A percentile compares a stretch with the other conserved stretches of the same genome.
Conservation (phyloP, 2,329 filamentous ascomycete species). For the Pseudocercospora fuligena region DNA sequence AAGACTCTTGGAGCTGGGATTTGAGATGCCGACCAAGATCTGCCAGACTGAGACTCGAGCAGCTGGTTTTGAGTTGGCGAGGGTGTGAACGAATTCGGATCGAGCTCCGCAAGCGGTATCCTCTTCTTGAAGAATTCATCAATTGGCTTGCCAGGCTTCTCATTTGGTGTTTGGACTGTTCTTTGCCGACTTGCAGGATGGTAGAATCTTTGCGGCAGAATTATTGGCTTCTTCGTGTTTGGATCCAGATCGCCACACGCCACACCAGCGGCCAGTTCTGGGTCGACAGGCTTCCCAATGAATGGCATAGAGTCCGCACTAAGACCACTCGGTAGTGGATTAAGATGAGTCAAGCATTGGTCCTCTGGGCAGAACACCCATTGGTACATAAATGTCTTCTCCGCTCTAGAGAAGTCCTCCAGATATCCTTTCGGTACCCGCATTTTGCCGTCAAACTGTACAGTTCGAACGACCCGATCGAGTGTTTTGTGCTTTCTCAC, state of each 20-base stretch:
- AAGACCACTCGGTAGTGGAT: conserved; percentile 65
- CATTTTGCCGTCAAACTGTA: conserved; percentile 88
- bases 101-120: conserved; percentile 68
- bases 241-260: conserved; percentile 85
- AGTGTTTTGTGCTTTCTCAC: conserved; percentile 88
- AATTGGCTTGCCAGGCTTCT: conserved; percentile 66
- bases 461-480: conserved; percentile 78
- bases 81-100: conserved; percentile 69
- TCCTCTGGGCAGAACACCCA: conserved; percentile 85
- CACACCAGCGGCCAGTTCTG: conserved; percentile 72
- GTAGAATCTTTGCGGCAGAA: conserved; percentile 43
- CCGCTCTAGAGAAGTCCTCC: conserved; percentile 80
- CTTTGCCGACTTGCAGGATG: conserved; percentile 33
- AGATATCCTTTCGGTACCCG: conserved; percentile 81
- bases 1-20: conserved; percentile 40
- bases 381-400: conserved; percentile 91
- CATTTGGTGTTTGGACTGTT: conserved; percentile 49
- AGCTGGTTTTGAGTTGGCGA: conserved; percentile 68
- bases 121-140: conserved; percentile 69
- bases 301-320: conserved; percentile 75
- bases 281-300: conserved; percentile 66
- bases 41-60: conserved; percentile 58
- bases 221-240: conserved; percentile 75
- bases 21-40: conserved; percentile 60
- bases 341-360: conserved; percentile 75